Evolutionary conservation across 2,329 filamentous ascomycete genomes (phyloP), one percentile per base, ranked within the genome.

Genomic region (Cercospora citrullina): DNA sequence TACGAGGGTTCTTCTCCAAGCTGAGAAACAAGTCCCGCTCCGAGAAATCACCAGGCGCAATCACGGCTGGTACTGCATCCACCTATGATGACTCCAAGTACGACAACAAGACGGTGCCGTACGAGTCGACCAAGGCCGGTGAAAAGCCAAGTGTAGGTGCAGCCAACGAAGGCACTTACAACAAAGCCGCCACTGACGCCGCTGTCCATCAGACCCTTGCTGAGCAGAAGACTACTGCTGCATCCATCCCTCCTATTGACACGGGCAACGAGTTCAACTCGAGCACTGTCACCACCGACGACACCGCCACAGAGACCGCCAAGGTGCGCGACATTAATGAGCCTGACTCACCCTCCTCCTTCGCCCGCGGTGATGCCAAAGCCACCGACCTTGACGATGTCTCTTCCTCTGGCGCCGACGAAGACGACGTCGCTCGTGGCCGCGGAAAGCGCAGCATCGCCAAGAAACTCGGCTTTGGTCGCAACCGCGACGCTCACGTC

Each of bases 401-500:
- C 59, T 77, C 74, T 9, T 77, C 75, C 3, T 75, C 75, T 6
- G 73, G 72, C 33, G 69, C 70, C 21, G 77, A 79, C 7, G 75
- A 78, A 33, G 75, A 76, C 2, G 74, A 76, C 16, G 18, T 74
- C 36, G 36, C 67, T 2, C 73, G 73, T 9, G 77, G 77, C n/a
- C 74, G 77, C 18, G 71, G 68, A n/a, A 74, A 73, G 8, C 31
- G 48, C 10, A 64, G 62, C 51, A 61, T 71, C 82, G 83, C 8
- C 77, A 79, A 64, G 72, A 71, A 68, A 33, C 30, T 73, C 8
- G 70, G 74, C 1, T 68, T 74, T n/a, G 71, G 68, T 8, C 72
- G 72, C 28, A 66, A 73, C 30, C 75, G 70, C 28, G 67, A 70
- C 7, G 65, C 58, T 14, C 68, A 66, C n/a, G 69, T 65, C 23